Base-by-base conservation (phyloP, 441 rosid genomes). In the Gossypium lobatum region DNA sequence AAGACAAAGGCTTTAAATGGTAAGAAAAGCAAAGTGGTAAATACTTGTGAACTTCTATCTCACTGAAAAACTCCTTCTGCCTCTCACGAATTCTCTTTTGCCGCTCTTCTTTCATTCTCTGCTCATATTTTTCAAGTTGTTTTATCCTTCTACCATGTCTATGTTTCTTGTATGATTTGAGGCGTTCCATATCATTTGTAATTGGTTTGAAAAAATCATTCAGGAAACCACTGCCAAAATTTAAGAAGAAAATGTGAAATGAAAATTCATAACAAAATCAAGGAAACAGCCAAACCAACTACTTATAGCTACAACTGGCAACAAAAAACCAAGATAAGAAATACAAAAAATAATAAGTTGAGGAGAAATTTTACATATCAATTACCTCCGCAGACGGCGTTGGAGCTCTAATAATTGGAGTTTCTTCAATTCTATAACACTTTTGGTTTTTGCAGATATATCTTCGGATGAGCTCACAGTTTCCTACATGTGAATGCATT, bases 11-110 rank as follows among this genome's bases (percentile, higher is more conserved):
- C 42, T 16, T 62, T 63, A 31, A 46, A 37, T 23, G 11, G 74
- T 48, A 54, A 58, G 67, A 37, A 26, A 52, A 50, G 53, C 23
- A 45, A 76, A 79, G 67, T 45, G 18, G 57, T 61, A 71, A 87
- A 66, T 86, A 93, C 98, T 85, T 93, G 86, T 93, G 95, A 81
- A 87, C 88, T 85, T 93, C 98, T 72, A 92, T 87, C 85, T 93
- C 98, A 71, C 90, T 77, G 82, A 93, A 93, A 85, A 93, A 93
- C 83, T 92, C 97, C 88, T 93, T 93, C 86, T 93, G 98, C 84
- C 96, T 88, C 83, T 93, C 98, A 72, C 96, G 97, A 69, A 89
- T 92, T 83, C 98, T 90, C 91, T 88, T 93, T 62, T 89, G 95
- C 63, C 98, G 87, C 77, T 93, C 97, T 82, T 93, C 98, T 87